Conservation (phyloP, 139 green algal species). For the Marvania coccoides region DNA sequence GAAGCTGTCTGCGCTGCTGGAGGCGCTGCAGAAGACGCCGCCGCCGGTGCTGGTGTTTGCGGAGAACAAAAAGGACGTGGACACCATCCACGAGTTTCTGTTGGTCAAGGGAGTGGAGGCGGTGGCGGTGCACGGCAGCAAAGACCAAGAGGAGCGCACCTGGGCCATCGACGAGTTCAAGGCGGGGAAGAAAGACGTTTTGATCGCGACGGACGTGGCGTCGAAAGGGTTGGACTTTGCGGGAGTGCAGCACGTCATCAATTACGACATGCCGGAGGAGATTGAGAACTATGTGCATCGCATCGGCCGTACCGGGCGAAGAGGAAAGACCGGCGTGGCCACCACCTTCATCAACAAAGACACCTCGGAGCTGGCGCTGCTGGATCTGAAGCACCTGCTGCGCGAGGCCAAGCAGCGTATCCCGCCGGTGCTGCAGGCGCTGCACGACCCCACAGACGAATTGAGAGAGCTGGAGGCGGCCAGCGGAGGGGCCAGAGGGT, state of each 20-base stretch:
- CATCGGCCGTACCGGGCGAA: slow-evolving; percentile 82
- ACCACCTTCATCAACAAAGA: slow-evolving; percentile 98
- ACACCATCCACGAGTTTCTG: slow-evolving; percentile 92
- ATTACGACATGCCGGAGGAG: slow-evolving; percentile 98
- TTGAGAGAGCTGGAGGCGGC: slow-evolving; percentile 51
- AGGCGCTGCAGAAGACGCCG: slow-evolving; percentile 96
- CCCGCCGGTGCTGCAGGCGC: slow-evolving; percentile 69
- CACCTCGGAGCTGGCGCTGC: slow-evolving; percentile 83
- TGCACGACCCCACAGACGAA: slow-evolving; percentile 13
- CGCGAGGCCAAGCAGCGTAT: slow-evolving; percentile 93
- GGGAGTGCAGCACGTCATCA: slow-evolving; percentile 96
- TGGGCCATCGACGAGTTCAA: slow-evolving; percentile 90
- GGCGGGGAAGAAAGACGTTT: slow-evolving; percentile 78
- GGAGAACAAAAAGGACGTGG: slow-evolving; percentile 96
- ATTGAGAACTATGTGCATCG: slow-evolving; percentile 99
- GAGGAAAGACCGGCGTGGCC: slow-evolving; percentile 94
- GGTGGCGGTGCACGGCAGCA: slow-evolving; percentile 91
- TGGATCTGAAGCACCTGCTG: slow-evolving; percentile 98
- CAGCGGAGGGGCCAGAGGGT: slow-evolving; percentile 78
- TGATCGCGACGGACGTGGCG: slow-evolving; percentile 97
- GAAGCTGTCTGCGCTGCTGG: slow-evolving; percentile 91
- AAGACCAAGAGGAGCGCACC: slow-evolving; percentile 91
- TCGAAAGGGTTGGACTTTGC: slow-evolving; percentile 87
- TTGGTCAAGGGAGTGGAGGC: slow-evolving; percentile 91
- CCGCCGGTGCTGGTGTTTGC: slow-evolving; percentile 96